Base-by-base conservation (phyloP, 768 basidiomycete species). In the Gymnopilus dilepis region DNA sequence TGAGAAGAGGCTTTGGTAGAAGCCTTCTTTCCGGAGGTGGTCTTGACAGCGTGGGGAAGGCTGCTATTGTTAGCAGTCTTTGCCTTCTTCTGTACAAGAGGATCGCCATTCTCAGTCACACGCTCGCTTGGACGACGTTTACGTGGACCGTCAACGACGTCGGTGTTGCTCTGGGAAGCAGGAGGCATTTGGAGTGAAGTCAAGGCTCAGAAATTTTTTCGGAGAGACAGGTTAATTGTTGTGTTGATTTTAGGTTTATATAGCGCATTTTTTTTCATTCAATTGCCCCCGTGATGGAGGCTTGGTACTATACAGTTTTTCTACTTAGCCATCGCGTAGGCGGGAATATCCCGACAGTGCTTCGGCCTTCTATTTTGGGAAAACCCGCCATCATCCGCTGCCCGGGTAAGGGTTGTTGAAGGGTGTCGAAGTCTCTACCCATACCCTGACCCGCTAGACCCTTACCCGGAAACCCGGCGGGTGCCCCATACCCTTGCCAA, bases 391-490 rank as follows among this genome's bases (percentile, higher is more conserved):
- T 34, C 28, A 48, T 8, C 45, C 45, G 45, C 28, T 8, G n/a
- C 28, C 21, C n/a, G 45, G 45, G 45, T 48, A 48, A 22, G 45
- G 45, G 45, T 48, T 48, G 21, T 48, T 30, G n/a, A 24, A 21
- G 45, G 45, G 45, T 48, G 28, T 21, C 21, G 6, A 48, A 24
- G 28, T 48, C 22, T 30, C 21, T 48, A 48, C 45, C 45, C 45
- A 30, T 48, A 48, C 45, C 45, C 45, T 21, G 21, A 48, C 45
- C 45, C n/a, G n/a, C 45, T 30, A 48, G 6, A 48, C 45, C 45
- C 45, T 48, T 48, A 48, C 45, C 45, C 45, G 45, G 11, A 21
- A 24, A 48, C 45, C 45, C 45, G n/a, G 45, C 45, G n/a, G 45
- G 45, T 48, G 21, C 28, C 28, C 8, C 8, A 48, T 24, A 48